These are phyloP conservation scores for Ceratocystis papillata DNA, from an alignment of 2,329 filamentous ascomycete genomes.

Conservation along the genomic window DNA sequence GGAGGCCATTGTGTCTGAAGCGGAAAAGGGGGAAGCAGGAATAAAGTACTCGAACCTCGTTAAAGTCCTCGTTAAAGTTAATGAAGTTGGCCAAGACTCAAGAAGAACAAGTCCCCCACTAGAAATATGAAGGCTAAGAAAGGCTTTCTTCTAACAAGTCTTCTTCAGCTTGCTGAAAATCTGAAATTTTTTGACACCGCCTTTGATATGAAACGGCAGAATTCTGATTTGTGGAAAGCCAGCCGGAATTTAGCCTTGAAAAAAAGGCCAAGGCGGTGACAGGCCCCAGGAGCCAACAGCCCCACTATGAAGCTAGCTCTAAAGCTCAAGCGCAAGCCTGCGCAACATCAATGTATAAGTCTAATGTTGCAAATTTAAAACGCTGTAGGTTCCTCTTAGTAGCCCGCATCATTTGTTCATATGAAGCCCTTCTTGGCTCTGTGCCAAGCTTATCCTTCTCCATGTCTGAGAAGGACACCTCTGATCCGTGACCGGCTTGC, in stretches of 20 bases:
- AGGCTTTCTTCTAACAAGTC: constrained; percentile 4
- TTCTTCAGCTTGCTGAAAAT: constrained; percentile 21
- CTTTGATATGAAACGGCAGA: constrained; percentile 22
- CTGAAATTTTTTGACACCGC: constrained; percentile 25
- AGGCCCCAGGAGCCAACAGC: background rate
- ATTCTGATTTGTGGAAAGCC: constrained; percentile 13
- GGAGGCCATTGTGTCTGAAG: constrained; percentile 55
- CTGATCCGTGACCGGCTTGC: background rate
- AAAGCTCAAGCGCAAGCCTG: background rate
- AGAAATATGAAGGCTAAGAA: constrained; percentile 14
- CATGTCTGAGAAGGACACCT: background rate
- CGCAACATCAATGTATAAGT: background rate
- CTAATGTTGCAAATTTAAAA: background rate
- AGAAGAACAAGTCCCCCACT: constrained; percentile 12
- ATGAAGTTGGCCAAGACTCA: no score
- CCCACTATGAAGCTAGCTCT: constrained; percentile 16
- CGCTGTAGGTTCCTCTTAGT: background rate
- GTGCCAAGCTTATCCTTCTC: background rate
- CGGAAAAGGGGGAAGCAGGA: background rate
- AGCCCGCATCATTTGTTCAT: background rate
- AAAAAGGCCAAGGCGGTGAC: constrained; percentile 14
- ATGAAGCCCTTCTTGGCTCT: constrained; percentile 3
- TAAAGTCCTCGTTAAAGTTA: background rate
- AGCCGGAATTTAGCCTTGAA: constrained; percentile 20
- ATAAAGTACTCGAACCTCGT: background rate